Percentiles rank a stretch among this genome's conserved stretches.
Conservation (phyloP, 495 filamentous ascomycete species). For the Lepidopterella palustris region DNA sequence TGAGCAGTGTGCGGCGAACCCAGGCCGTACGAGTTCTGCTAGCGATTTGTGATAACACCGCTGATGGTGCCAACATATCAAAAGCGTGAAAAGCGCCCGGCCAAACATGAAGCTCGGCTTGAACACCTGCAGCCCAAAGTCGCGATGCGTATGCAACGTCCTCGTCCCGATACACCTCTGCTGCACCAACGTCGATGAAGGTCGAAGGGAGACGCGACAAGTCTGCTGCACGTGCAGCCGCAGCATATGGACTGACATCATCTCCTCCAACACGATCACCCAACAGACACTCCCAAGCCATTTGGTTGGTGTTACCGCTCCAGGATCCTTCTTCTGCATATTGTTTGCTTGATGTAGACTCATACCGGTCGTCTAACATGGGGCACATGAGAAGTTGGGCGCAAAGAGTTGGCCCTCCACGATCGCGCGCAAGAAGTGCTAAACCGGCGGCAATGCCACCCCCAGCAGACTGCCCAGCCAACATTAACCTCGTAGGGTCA, state of each 20-base stretch:
- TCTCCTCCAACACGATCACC: background rate
- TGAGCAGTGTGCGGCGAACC: background rate
- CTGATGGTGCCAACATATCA: conserved; percentile 28
- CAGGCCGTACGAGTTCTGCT: background rate
- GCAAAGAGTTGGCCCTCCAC: conserved; percentile 3
- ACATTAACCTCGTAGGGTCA: conserved; percentile 36
- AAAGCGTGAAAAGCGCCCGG: conserved; percentile 46
- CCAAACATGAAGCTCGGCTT: conserved; percentile 48
- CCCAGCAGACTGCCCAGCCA: conserved; percentile 40
- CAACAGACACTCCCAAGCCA: background rate
- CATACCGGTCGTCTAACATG: conserved; percentile 8
- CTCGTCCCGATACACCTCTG: conserved; percentile 42
- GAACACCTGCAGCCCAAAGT: conserved; percentile 37
- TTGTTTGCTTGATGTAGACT: conserved; percentile 7
- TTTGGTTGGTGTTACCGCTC: background rate
- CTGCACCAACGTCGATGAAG: conserved; percentile 5
- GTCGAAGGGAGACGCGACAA: conserved; percentile 2
- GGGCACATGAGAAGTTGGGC: conserved; percentile 1
- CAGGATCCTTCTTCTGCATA: conserved; percentile 32
- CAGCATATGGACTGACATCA: conserved; percentile 5
- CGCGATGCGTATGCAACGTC: conserved; percentile 36
- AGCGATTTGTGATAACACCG: background rate
- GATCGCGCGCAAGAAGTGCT: conserved; percentile 41
- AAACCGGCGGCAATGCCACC: conserved; percentile 41
- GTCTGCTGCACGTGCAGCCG: background rate